Conservation (phyloP, 176 grass and related monocot species). For the Raddia distichophylla region DNA sequence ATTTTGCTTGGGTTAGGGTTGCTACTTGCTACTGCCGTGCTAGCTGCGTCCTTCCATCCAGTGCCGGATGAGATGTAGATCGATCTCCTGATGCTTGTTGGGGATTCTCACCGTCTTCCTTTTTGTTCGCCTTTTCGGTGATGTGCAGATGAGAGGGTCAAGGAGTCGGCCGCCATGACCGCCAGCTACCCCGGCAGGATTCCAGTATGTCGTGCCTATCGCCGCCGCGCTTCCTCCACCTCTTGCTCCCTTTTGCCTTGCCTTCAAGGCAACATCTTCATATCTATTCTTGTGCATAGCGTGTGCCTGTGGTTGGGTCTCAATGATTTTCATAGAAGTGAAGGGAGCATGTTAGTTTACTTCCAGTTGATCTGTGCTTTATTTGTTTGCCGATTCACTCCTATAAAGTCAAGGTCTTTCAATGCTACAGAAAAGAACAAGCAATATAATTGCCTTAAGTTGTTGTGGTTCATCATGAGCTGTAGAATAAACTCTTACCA, state of each 20-base stretch:
- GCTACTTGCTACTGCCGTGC: too few species aligned
- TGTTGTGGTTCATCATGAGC: too few species aligned
- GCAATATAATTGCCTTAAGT: not conserved
- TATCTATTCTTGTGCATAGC: not conserved
- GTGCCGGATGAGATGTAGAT: not conserved
- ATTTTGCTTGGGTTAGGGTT: constrained; percentile 51
- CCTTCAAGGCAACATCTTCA: not conserved
- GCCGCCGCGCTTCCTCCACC: not conserved
- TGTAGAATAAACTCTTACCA: too few species aligned
- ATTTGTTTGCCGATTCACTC: not conserved
- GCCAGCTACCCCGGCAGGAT: constrained; percentile 65
- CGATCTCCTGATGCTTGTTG: not conserved
- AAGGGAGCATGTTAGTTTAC: too few species aligned
- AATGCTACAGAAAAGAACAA: not conserved
- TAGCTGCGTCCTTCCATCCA: not conserved
- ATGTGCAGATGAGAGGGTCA: constrained; percentile 57
- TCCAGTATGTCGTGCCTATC: constrained; percentile 38
- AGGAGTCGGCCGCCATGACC: constrained; percentile 65
- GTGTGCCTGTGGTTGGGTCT: not conserved
- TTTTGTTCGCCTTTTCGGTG: not conserved
- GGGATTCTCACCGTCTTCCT: too few species aligned
- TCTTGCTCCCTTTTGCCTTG: not conserved
- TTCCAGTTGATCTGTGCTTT: not conserved
- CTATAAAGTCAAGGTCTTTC: not conserved
- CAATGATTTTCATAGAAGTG: not conserved